Percentiles rank a stretch among this genome's conserved stretches.
Evolutionary conservation across 441 rosid species (phyloP).

Genomic region (Theobroma grandiflorum): DNA sequence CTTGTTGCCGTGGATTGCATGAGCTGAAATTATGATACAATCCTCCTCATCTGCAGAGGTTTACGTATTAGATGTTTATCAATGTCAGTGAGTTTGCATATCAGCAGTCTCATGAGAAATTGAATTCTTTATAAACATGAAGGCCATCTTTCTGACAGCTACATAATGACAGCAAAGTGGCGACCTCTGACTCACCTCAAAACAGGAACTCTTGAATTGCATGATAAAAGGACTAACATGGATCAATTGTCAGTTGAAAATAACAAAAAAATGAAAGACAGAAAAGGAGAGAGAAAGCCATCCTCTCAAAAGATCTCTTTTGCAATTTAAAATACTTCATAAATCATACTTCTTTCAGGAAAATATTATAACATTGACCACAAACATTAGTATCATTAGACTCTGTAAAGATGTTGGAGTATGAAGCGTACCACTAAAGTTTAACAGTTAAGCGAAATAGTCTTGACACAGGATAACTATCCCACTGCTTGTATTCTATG

Average conservation of each 20-base stretch:
- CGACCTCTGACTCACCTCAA: neutral
- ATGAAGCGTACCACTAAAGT: neutral
- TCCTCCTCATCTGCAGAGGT: conserved; percentile 86
- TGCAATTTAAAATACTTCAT: neutral
- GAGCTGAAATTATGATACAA: conserved; percentile 70
- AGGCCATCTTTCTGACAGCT: neutral
- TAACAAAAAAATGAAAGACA: neutral
- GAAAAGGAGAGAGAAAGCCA: neutral
- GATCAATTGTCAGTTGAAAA: neutral
- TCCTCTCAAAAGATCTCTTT: neutral
- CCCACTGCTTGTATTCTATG: neutral
- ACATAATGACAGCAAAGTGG: neutral
- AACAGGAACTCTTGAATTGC: neutral
- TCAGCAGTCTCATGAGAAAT: neutral
- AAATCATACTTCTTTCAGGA: neutral
- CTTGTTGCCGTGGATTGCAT: conserved; percentile 86
- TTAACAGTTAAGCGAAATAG: neutral
- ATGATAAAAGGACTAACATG: neutral
- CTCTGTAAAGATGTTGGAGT: neutral
- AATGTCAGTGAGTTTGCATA: neutral
- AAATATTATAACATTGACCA: too few relatives aligned
- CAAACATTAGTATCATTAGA: too few relatives aligned
- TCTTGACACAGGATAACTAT: neutral
- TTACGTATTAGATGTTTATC: neutral
- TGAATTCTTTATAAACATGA: neutral